Evolutionary conservation across 495 filamentous ascomycete species (phyloP).

Genomic region (Poronia punctata): DNA sequence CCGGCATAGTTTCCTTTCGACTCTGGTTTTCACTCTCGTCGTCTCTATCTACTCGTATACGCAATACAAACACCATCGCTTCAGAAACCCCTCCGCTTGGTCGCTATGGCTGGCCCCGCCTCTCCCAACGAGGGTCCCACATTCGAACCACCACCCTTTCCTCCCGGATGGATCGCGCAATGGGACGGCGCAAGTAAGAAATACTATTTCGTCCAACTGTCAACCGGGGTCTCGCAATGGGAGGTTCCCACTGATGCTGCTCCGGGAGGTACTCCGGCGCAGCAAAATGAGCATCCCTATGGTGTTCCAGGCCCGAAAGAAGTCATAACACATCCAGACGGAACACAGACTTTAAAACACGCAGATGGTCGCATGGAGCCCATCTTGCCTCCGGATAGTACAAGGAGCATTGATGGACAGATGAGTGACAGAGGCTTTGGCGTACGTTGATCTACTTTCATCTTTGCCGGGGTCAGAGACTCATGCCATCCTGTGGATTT

Average conservation of each 20-base stretch:
- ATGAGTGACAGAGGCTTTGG: constrained; percentile 39
- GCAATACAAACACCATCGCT: no score
- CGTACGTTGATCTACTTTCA: constrained; percentile 25
- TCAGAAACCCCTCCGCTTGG: constrained; percentile 14
- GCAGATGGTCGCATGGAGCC: constrained; percentile 47
- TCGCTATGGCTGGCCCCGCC: constrained; percentile 41
- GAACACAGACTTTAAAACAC: constrained; percentile 41
- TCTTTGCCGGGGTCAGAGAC: no score
- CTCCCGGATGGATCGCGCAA: constrained; percentile 76
- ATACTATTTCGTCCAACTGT: constrained; percentile 76
- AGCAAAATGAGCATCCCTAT: constrained; percentile 43
- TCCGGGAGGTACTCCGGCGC: constrained; percentile 44
- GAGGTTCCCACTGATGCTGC: constrained; percentile 63
- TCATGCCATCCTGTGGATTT: no score
- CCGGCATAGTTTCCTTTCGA: no score
- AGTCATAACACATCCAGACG: constrained; percentile 48
- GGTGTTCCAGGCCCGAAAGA: constrained; percentile 37
- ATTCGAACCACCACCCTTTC: constrained; percentile 60
- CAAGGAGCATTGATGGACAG: constrained; percentile 28
- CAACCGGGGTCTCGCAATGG: constrained; percentile 72
- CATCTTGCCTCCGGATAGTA: constrained; percentile 30
- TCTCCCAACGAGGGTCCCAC: constrained; percentile 63
- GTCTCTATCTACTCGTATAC: neutral
- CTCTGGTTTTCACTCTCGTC: neutral
- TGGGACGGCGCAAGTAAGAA: constrained; percentile 67